Base-by-base conservation (phyloP, 192 early-diverging fungal species). In the Obelidium mucronatum region DNA sequence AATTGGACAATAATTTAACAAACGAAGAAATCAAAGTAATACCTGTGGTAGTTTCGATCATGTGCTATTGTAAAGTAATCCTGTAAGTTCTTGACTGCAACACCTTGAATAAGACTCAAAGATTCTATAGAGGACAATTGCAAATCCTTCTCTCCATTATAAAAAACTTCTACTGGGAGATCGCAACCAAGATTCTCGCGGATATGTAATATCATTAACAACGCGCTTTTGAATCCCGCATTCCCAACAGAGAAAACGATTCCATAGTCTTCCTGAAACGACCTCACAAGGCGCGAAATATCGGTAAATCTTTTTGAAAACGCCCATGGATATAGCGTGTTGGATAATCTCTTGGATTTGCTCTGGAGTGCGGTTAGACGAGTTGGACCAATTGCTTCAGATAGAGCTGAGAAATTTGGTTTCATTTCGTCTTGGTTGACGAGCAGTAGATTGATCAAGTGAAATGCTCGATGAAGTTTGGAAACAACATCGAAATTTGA, bases 91-190 rank as follows among this genome's bases (percentile, higher is more conserved):
- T 19, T 24, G 2, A 35, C 35, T 33, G 15, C 39, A 17, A 65
- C 63, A 65, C 26, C 26, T 13, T 24, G 17, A 22, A 65, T 65
- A 6, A 35, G 39, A 13, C 17, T 36, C 15, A 65, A 36, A 36
- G 8, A 15, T 40, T 39, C 33, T 36, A 24, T 15, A 15, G 2
- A 2, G 28, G 24, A 8, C 26, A 19, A 24, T 19, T 65, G 24
- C 35, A 65, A 31, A 31, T 59, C 56, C 24, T 5, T n/a, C 6
- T 6, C 31, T 8, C 63, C 63, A 40, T 65, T 65, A 26, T 65
- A 40, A 37, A 65, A 65, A 33, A 65, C 37, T 40, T 65, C 28
- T 15, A 40, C 26, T 65, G 63, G 63, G 19, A 65, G 63, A 22
- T 33, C 22, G 37, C 63, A 65, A 13, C 39, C 39, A 8, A 65